phyloP scores from a whole-genome alignment of 2,329 filamentous ascomycete species.

The Trichophyton equinum region DNA sequence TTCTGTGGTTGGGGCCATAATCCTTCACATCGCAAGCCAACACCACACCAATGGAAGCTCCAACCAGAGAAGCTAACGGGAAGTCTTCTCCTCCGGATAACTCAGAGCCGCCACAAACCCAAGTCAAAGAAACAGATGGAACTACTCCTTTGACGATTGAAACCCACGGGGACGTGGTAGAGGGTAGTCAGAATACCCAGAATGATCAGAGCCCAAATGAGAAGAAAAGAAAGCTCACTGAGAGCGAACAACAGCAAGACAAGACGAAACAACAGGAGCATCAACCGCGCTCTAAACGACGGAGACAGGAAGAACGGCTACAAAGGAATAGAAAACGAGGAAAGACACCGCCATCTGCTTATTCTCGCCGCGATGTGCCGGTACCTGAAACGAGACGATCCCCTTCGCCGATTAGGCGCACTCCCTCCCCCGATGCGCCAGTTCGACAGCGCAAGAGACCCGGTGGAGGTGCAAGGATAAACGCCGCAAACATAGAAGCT shows the following conservation, averaged over 20 bases:
- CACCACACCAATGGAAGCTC: not conserved
- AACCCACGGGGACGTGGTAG: not conserved
- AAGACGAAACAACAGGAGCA: constrained; percentile 15
- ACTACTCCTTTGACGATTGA: not conserved
- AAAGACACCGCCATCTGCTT: constrained; percentile 28
- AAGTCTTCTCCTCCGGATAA: not conserved
- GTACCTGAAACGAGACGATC: constrained; percentile 22
- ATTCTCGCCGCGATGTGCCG: constrained; percentile 28
- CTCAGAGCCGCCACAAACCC: not conserved
- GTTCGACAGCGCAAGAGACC: constrained; percentile 35
- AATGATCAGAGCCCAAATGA: constrained; percentile 8
- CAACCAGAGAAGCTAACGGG: not conserved
- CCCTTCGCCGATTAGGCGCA: constrained; percentile 30
- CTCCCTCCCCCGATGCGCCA: constrained; percentile 30
- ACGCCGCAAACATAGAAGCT: constrained; percentile 26
- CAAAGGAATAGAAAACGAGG: constrained; percentile 27
- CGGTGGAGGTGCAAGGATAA: constrained; percentile 34
- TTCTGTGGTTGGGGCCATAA: not conserved
- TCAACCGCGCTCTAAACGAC: constrained; percentile 26
- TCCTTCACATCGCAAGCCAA: not conserved
- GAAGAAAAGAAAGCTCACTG: constrained; percentile 21
- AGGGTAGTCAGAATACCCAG: not conserved
- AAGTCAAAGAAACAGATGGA: not conserved
- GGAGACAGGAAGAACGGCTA: constrained; percentile 28
- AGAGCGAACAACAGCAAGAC: constrained; percentile 18